Conservation (phyloP, 495 filamentous ascomycete genomes). For the Beverwykella pulmonaria region DNA sequence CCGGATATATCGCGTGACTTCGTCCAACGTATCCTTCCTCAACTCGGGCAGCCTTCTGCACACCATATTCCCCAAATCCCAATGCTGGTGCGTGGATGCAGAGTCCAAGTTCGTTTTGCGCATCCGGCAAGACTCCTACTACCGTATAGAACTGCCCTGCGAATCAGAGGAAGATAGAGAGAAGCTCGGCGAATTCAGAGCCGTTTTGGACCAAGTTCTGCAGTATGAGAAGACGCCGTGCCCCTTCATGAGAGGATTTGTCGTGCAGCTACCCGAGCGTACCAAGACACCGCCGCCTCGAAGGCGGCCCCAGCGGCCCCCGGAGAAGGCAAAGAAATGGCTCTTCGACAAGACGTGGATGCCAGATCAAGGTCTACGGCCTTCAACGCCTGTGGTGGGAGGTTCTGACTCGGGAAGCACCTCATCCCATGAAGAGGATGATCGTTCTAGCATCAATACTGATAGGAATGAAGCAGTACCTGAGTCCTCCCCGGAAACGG, state of each 20-base stretch:
- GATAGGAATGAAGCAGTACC: conserved; percentile 24
- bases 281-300: conserved; percentile 67
- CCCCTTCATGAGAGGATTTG: conserved; percentile 78
- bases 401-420: conserved; percentile 19
- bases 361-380: conserved; percentile 38
- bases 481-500: conserved; percentile 19
- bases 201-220: conserved; percentile 67
- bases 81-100: conserved; percentile 90
- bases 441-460: conserved; percentile 31
- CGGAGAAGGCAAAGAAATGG: conserved; percentile 50
- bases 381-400: conserved; percentile 22
- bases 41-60: conserved; percentile 79
- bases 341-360: conserved; percentile 54
- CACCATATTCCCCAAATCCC: conserved; percentile 82
- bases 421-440: conserved; percentile 36
- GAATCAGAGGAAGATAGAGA: conserved; percentile 59
- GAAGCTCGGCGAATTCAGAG: conserved; percentile 66
- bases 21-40: conserved; percentile 75
- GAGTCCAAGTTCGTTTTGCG: conserved; percentile 80
- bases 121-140: conserved; percentile 77
- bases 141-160: conserved; percentile 81
- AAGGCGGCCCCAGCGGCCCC: conserved; percentile 67
- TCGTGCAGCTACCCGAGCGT: conserved; percentile 71
- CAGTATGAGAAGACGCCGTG: conserved; percentile 86
- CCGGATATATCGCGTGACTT: conserved; percentile 76